phyloP scores from a whole-genome alignment of 768 basidiomycete species.

The Leccinum imitatum region DNA sequence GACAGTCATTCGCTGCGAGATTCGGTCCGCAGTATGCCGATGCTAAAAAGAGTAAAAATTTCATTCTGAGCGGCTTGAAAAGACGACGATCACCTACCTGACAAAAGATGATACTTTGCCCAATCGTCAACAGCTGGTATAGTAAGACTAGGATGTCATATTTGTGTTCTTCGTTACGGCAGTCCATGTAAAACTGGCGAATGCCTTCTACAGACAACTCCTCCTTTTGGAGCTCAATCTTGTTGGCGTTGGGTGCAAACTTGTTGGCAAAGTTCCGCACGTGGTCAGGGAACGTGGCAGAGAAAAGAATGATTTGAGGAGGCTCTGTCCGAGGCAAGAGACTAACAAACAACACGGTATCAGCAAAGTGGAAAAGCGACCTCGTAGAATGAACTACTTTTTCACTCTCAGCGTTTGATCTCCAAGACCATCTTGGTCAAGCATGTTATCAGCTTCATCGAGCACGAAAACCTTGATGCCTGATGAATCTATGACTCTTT shows the following conservation, averaged over 20 bases:
- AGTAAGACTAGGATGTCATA: constrained; percentile 92
- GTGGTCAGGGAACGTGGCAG: constrained; percentile 95
- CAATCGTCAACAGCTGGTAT: constrained; percentile 89
- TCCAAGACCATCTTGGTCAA: constrained; percentile 90
- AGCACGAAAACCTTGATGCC: constrained; percentile 91
- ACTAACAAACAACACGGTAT: constrained; percentile 35
- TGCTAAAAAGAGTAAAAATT: constrained; percentile 55
- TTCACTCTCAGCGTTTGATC: constrained; percentile 94
- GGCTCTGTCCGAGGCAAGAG: constrained; percentile 54
- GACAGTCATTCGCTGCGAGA: constrained; percentile 83
- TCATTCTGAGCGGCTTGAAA: not conserved
- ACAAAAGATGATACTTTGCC: constrained; percentile 99
- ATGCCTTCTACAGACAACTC: constrained; percentile 94
- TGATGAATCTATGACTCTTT: constrained; percentile 73
- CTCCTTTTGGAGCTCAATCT: constrained; percentile 92
- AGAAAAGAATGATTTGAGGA: constrained; percentile 92
- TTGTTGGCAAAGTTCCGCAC: constrained; percentile 90
- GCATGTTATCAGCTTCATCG: constrained; percentile 99
- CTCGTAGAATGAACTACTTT: constrained; percentile 56
- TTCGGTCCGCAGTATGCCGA: constrained; percentile 89
- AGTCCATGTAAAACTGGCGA: constrained; percentile 98
- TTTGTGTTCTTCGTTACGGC: constrained; percentile 86
- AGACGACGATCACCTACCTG: constrained; percentile 51
- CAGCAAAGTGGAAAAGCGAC: constrained; percentile 8
- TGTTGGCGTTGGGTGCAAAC: constrained; percentile 93